A percentile compares a stretch with the other conserved stretches of the same genome.
Evolutionary conservation across 306 rosid genomes (phyloP).

Genomic region (Cucumis sativus): DNA sequence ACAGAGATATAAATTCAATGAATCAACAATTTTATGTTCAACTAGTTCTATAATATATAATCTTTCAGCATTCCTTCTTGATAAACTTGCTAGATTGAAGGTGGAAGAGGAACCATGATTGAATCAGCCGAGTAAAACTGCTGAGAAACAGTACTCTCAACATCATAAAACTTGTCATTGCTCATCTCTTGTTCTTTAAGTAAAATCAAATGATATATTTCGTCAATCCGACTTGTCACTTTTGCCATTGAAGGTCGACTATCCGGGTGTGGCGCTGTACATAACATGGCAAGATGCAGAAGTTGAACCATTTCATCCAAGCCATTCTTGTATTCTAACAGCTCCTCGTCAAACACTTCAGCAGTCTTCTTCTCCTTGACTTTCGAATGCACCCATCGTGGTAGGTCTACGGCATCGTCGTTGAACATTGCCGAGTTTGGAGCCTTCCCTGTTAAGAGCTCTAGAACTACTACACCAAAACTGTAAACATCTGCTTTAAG

Average conservation of each 20-base stretch:
- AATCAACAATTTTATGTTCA: not conserved
- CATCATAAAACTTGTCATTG: not conserved
- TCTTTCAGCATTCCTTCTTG: not conserved
- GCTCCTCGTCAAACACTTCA: constrained; percentile 80
- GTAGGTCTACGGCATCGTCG: constrained; percentile 91
- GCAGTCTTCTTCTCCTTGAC: constrained; percentile 63
- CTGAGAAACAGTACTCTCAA: not conserved
- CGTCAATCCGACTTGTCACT: constrained; percentile 46
- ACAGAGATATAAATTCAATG: not conserved
- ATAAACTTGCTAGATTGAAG: not conserved
- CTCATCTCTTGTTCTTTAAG: constrained; percentile 11
- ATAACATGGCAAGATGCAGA: constrained; percentile 66
- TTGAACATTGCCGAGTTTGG: constrained; percentile 53
- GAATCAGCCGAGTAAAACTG: constrained; percentile 3
- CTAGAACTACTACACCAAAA: constrained; percentile 83
- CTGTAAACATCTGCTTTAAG: constrained; percentile 80
- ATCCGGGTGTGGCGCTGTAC: constrained; percentile 57
- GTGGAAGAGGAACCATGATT: not conserved
- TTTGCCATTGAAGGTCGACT: constrained; percentile 71
- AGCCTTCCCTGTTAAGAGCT: constrained; percentile 84
- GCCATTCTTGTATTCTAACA: constrained; percentile 61
- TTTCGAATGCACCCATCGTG: constrained; percentile 82
- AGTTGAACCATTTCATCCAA: constrained; percentile 93
- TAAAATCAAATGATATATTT: constrained; percentile 35
- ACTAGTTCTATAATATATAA: not conserved